Conservation (phyloP, 495 filamentous ascomycete genomes). For the Emericellopsis terricola region DNA sequence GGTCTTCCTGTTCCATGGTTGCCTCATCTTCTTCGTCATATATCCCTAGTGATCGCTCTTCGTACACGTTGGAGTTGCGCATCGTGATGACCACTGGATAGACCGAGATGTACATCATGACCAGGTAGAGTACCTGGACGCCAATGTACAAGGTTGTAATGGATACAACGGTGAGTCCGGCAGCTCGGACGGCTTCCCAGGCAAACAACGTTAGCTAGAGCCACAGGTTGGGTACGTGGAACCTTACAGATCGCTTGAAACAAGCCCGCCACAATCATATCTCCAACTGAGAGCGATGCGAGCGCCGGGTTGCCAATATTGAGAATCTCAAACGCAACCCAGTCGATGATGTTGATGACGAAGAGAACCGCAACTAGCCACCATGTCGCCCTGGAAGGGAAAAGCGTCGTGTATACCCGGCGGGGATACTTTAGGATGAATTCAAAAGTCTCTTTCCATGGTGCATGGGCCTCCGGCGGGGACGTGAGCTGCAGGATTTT, state of each 20-base stretch:
- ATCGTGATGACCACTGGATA: conserved; percentile 63
- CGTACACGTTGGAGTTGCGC: conserved; percentile 45
- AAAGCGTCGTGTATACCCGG: conserved; percentile 69
- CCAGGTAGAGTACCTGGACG: conserved; percentile 65
- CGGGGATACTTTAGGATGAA: conserved; percentile 72
- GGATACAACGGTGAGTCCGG: conserved; percentile 68
- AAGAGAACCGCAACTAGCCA: conserved; percentile 61
- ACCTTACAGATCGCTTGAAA: conserved; percentile 52
- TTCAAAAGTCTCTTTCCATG: conserved; percentile 43
- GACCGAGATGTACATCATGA: conserved; percentile 84
- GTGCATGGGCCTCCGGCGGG: conserved; percentile 10
- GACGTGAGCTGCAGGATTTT: conserved; percentile 12
- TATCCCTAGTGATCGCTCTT: conserved; percentile 52
- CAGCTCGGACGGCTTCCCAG: conserved; percentile 48
- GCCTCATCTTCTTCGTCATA: conserved; percentile 31
- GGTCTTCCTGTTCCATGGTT: not conserved
- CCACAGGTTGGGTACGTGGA: not conserved
- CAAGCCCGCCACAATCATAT: conserved; percentile 55
- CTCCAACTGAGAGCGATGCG: conserved; percentile 32
- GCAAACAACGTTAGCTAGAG: conserved; percentile 1
- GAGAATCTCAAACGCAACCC: conserved; percentile 64
- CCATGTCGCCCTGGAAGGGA: conserved; percentile 60
- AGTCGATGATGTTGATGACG: conserved; percentile 62
- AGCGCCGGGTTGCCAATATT: conserved; percentile 55
- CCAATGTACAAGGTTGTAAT: conserved; percentile 54